Percentiles rank a stretch among this genome's conserved stretches.
Evolutionary conservation across 176 grass and related monocot genomes (phyloP).

Genomic region (Aegilops speltoides): DNA sequence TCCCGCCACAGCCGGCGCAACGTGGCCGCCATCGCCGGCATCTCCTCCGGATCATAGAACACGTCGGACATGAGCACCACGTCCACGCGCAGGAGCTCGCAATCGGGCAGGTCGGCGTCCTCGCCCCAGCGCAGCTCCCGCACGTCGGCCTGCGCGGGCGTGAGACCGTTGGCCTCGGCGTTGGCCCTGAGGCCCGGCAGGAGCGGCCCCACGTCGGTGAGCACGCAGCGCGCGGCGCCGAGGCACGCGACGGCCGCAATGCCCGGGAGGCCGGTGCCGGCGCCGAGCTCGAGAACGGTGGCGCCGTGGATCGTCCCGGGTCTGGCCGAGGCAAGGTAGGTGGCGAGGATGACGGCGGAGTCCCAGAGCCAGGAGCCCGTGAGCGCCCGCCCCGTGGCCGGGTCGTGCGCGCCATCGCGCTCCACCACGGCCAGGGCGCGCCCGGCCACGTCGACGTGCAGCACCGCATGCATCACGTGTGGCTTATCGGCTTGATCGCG

Average conservation of each 20-base stretch:
- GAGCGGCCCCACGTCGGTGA: slow-evolving; percentile 46
- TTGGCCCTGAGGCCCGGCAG: slow-evolving; percentile 52
- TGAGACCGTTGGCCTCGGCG: slow-evolving; percentile 46
- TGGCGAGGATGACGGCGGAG: slow-evolving; percentile 47
- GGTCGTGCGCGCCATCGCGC: slow-evolving; percentile 46
- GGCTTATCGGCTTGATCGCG: neutral
- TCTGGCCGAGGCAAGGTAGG: slow-evolving; percentile 25
- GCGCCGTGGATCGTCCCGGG: slow-evolving; percentile 20
- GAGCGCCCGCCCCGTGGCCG: slow-evolving; percentile 49
- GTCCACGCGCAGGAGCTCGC: neutral
- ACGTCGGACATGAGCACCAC: slow-evolving; percentile 73
- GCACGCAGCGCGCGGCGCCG: slow-evolving; percentile 53
- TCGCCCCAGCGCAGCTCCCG: slow-evolving; percentile 53
- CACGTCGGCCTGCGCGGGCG: slow-evolving; percentile 30
- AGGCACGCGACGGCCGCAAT: slow-evolving; percentile 49
- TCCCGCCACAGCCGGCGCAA: slow-evolving; percentile 36
- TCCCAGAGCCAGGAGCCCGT: slow-evolving; percentile 83
- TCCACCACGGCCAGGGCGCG: slow-evolving; percentile 44
- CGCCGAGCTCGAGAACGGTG: slow-evolving; percentile 72
- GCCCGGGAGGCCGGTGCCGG: slow-evolving; percentile 59
- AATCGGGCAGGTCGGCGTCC: neutral
- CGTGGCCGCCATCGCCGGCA: slow-evolving; percentile 49
- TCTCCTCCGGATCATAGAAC: slow-evolving; percentile 62
- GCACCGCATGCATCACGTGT: slow-evolving; percentile 1
- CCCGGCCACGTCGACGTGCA: slow-evolving; percentile 37